Evolutionary conservation across 169 alveolate species (phyloP).

Genomic region (Cryptosporidium viatorum): DNA sequence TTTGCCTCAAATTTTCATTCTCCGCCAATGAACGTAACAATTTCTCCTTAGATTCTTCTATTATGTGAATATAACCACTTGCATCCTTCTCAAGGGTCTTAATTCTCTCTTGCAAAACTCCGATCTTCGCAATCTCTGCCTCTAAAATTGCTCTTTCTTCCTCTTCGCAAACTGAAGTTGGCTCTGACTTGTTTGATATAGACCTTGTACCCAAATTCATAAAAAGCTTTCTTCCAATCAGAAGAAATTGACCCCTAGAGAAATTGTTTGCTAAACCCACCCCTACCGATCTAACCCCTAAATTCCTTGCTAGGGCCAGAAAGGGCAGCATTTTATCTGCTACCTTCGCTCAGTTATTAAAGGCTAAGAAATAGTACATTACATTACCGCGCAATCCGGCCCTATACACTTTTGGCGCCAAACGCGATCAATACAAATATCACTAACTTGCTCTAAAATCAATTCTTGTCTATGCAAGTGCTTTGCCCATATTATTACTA

Average conservation of each 20-base stretch:
- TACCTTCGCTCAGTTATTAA: not conserved
- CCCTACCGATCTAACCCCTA: not conserved
- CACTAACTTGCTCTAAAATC: no score
- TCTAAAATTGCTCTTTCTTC: constrained; percentile 4
- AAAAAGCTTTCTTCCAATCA: not conserved
- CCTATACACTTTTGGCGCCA: not conserved
- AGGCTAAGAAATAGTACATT: not conserved
- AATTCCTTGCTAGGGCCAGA: not conserved
- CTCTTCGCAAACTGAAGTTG: not conserved
- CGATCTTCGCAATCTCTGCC: constrained; percentile 17
- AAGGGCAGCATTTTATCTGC: not conserved
- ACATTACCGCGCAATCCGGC: not conserved
- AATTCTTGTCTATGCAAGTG: not conserved
- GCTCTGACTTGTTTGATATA: not conserved
- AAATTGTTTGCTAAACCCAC: not conserved
- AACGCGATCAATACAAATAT: not conserved
- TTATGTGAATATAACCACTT: constrained; percentile 10
- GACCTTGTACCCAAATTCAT: not conserved
- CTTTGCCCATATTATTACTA: no score
- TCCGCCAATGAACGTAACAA: constrained; percentile 76
- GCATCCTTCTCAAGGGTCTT: constrained; percentile 39
- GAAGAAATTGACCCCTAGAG: not conserved
- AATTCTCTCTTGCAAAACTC: constrained; percentile 47
- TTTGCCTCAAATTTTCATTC: constrained; percentile 74
- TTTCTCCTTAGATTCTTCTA: constrained; percentile 70